phyloP scores from a whole-genome alignment of 140 eudicot species.

The Stevia rebaudiana region DNA sequence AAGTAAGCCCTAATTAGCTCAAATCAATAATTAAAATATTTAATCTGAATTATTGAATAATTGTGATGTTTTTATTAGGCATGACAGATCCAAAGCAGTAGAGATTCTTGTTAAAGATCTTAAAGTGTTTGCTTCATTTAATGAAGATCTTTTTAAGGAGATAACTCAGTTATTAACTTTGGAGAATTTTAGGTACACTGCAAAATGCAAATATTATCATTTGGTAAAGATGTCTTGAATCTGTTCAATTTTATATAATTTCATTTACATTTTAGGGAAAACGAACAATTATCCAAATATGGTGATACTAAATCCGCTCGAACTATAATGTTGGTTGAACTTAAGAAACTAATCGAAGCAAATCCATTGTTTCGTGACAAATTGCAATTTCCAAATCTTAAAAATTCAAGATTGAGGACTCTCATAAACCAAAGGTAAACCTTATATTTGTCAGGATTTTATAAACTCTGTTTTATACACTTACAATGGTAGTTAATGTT shows the following conservation, averaged over 20 bases:
- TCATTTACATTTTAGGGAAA: constrained; percentile 49
- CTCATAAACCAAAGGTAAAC: constrained; percentile 82
- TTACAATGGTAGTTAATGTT: constrained; percentile 14
- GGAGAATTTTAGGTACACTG: constrained; percentile 73
- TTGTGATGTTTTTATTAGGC: constrained; percentile 36
- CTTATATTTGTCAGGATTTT: neutral
- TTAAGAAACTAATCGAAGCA: constrained; percentile 88
- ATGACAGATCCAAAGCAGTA: constrained; percentile 80
- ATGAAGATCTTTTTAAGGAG: constrained; percentile 90
- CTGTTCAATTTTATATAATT: neutral
- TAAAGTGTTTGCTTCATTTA: constrained; percentile 84
- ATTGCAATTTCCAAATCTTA: constrained; percentile 76
- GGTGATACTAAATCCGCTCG: constrained; percentile 95
- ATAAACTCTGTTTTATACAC: neutral
- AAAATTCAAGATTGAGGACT: constrained; percentile 79
- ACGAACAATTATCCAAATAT: constrained; percentile 83
- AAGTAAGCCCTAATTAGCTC: constrained; percentile 40
- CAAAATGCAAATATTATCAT: neutral
- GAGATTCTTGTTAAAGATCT: constrained; percentile 89
- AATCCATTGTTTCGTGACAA: constrained; percentile 93
- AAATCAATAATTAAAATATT: neutral
- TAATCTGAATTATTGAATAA: neutral
- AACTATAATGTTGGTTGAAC: constrained; percentile 85
- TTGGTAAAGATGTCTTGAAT: too few relatives aligned
- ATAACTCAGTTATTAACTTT: constrained; percentile 80